Evolutionary conservation across 257 asterid genomes (phyloP), one percentile per base, ranked within the genome.

Genomic region (Parsonsia alboflavescens): DNA sequence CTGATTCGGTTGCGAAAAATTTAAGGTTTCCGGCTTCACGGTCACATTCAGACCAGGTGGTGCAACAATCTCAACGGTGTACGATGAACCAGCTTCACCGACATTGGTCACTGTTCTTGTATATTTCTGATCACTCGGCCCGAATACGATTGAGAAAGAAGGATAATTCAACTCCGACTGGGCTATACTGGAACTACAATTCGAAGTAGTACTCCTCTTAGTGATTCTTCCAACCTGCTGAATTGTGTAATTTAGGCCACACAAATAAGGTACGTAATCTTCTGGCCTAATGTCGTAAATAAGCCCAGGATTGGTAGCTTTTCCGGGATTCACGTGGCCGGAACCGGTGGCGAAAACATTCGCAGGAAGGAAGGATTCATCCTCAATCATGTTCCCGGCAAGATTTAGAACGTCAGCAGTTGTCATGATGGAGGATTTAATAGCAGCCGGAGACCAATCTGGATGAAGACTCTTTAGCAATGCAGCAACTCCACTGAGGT

Each of bases 361-460:
- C 16, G 83, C 80, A 19, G 72, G 70, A 22, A 24, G 13, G 2
- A 49, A 22, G 0, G 41, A 11, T 54, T 75, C 77, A 52, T 80
- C 83, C 71, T 41, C 22, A 17, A 80, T 75, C 0, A 56, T 65
- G 0, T 56, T 71, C 11, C 24, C 19, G 15, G 46, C 77, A 19
- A 65, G 80, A 54, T 75, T 71, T n/a, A 61, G 8, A 8, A 36
- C 33, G 44, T 76, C 77, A n/a, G 83, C 80, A 6, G 74, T 75
- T 54, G 83, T 80, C 83, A 80, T 80, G 54, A 79, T 79, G 0
- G 82, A 79, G 6, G 82, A 79, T 45, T 75, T 79, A 70, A 79
- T 79, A 24, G 80, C 74, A 13, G 75, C 77, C 1, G 83, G 83
- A 2, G 83, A 80, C 83, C 83, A 80, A 48, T 70, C 15, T 0